Base-by-base conservation (phyloP, 495 filamentous ascomycete species). In the Ramalina intermedia region DNA sequence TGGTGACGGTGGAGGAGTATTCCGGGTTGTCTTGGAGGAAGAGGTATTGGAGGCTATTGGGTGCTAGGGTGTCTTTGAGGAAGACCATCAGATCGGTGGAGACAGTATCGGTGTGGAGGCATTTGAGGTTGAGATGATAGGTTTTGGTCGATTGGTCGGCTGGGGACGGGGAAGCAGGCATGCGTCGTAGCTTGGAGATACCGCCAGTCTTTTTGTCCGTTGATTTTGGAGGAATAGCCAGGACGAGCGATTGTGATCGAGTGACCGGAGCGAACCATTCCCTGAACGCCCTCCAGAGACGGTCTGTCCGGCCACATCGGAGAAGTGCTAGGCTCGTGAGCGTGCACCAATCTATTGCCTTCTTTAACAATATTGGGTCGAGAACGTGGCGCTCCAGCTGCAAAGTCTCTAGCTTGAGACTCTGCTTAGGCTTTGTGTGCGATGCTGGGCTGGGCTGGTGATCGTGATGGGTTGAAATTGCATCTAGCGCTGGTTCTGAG, bases 301-400 rank as follows among this genome's bases (percentile, higher is more conserved):
- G 70, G 37, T 93, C 86, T 58, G 87, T 81, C 42, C 83, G 74
- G 24, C 73, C 67, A 59, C 90, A 95, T 38, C 82, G 71, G 42
- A 96, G 76, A 14, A 96, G 72, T 0, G 90, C 95, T 43, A 96
- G 65, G 14, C 69, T 82, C n/a, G 78, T 82, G 38, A 95, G 63
- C 3, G 73, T 63, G 0, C 78, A 79, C 85, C 85, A 94, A 61
- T 96, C 87, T 45, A 95, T 72, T 0, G 79, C 79, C 41, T 76
- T 76, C 36, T 79, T 67, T 26, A 89, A 69, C 16, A 84, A 76
- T 14, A 78, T 68, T 18, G 87, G 66, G 9, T 81, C 85, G 5
- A 95, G 61, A 1, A 77, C 70, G 12, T 94, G 76, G n/a, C 85
- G 76, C 60, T 96, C 89, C 1, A 96, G 69, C 60, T 91, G 87